Evolutionary conservation across 441 rosid genomes (phyloP).

Genomic region (Populus hybrid): DNA sequence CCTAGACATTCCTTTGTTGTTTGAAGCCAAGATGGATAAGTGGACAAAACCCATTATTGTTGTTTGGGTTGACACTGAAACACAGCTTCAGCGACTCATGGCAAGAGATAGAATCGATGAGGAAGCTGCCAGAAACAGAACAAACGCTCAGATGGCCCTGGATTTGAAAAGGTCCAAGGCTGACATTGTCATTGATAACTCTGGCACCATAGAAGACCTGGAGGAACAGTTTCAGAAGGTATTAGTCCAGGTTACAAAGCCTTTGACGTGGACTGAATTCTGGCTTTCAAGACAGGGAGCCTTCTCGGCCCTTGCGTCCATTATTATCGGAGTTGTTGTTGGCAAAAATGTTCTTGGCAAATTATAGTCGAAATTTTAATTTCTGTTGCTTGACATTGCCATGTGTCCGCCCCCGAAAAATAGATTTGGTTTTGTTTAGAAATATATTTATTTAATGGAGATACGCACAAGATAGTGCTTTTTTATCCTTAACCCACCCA

Average conservation of each 20-base stretch:
- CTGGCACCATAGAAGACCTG: slow-evolving; percentile 62
- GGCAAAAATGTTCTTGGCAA: slow-evolving; percentile 25
- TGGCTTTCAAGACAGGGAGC: slow-evolving; percentile 78
- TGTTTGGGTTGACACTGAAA: slow-evolving; percentile 49
- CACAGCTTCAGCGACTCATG: slow-evolving; percentile 56
- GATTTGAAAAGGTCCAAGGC: slow-evolving; percentile 60
- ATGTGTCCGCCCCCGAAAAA: not conserved
- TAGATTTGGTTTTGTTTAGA: not conserved
- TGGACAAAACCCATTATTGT: slow-evolving; percentile 66
- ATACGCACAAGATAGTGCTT: not conserved
- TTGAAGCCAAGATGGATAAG: slow-evolving; percentile 69
- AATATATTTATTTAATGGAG: not conserved
- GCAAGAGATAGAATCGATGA: slow-evolving; percentile 47
- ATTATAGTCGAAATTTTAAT: not conserved
- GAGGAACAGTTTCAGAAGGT: slow-evolving; percentile 46
- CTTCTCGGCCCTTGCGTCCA: slow-evolving; percentile 40
- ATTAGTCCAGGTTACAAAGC: slow-evolving; percentile 42
- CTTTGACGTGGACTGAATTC: slow-evolving; percentile 66
- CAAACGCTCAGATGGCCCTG: slow-evolving; percentile 59
- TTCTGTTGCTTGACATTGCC: not conserved
- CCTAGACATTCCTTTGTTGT: slow-evolving; percentile 70
- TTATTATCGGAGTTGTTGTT: slow-evolving; percentile 37
- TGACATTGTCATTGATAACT: slow-evolving; percentile 65
- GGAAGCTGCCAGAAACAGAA: slow-evolving; percentile 55
- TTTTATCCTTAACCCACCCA: not conserved